Percentiles rank a stretch among this genome's conserved stretches.
These are phyloP conservation scores for Parietaria judaica DNA, from an alignment of 306 rosid genomes.

Conservation along the genomic window DNA sequence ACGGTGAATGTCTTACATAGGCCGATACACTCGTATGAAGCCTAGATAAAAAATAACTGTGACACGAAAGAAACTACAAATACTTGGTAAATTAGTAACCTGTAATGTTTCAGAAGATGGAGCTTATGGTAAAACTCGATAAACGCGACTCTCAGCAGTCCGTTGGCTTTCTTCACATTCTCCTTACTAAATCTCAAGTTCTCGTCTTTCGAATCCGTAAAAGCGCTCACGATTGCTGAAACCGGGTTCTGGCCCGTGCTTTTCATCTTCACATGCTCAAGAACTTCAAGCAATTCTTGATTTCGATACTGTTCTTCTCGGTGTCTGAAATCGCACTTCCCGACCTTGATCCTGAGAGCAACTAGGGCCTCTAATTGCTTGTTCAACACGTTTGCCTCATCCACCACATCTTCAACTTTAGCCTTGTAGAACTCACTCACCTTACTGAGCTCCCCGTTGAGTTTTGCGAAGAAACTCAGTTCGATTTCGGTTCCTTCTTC, in stretches of 20 bases:
- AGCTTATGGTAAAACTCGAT: slow-evolving; percentile 67
- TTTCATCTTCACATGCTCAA: slow-evolving; percentile 44
- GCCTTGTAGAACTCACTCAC: slow-evolving; percentile 48
- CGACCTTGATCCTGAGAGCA: slow-evolving; percentile 43
- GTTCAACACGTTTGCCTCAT: slow-evolving; percentile 40
- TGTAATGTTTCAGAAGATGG: slow-evolving; percentile 49
- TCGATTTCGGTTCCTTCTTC: slow-evolving; percentile 17
- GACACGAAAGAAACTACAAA: too few species aligned
- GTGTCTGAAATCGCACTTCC: slow-evolving; percentile 17
- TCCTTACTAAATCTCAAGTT: slow-evolving; percentile 20
- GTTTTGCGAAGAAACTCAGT: slow-evolving; percentile 41
- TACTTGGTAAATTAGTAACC: slow-evolving; percentile 24
- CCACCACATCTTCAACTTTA: slow-evolving; percentile 34
- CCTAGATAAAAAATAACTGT: background rate
- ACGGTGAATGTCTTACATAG: slow-evolving; percentile 15
- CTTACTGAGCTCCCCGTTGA: slow-evolving; percentile 59
- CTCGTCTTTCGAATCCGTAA: slow-evolving; percentile 34
- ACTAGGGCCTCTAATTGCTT: slow-evolving; percentile 53
- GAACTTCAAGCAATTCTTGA: slow-evolving; percentile 29
- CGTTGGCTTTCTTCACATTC: slow-evolving; percentile 28
- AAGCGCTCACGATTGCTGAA: slow-evolving; percentile 34
- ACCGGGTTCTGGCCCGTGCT: slow-evolving; percentile 28
- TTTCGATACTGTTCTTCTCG: slow-evolving; percentile 22
- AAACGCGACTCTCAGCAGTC: slow-evolving; percentile 46
- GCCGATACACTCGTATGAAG: background rate